Base-by-base conservation (phyloP, 768 basidiomycete species). In the Rhodosporidiobolus sp. region DNA sequence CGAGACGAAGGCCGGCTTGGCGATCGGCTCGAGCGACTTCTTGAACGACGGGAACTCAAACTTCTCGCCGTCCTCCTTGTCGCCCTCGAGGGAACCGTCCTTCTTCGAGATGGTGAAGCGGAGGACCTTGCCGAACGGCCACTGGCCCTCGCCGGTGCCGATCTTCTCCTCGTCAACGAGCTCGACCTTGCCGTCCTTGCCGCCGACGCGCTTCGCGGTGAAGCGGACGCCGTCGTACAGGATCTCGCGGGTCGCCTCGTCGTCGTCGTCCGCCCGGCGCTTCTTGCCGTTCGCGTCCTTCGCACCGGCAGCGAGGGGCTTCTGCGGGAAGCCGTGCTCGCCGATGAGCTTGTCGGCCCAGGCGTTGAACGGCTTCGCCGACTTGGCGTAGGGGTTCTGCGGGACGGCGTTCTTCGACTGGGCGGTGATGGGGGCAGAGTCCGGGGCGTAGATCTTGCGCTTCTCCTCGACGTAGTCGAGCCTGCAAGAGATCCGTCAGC, bases 391-490 rank as follows among this genome's bases (percentile, higher is more conserved):
- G 20, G 72, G 75, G 71, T 85, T 86, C 73, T 87, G 86, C 73
- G 86, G 82, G 57, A 72, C 30, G 8, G 65, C 22, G 56, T 59
- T 10, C 56, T 65, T 63, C 30, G 61, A 60, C 55, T 83, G 83
- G 26, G 89, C 89, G 24, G 87, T 85, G 76, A 59, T 55, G 19
- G 75, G 65, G 34, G 61, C 56, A n/a, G 79, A 68, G 66, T 80
- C 80, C 56, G 96, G 85, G 17, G 92, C 92, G 81, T 96, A 94
- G 82, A 95, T 91, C 80, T 91, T 89, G 81, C 94, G 90, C 83
- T 96, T 97, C 93, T 94, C 94, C 75, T 92, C 88, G 77, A 92
- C 92, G 80, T 96, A 96, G 14, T 84, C 90, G 74, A 88, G 88
- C 79, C 91, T 92, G 73, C 1, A 24, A 1, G 35, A 12, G n/a